Conservation (phyloP, 768 basidiomycete species). For the Coprinellus micaceus region DNA sequence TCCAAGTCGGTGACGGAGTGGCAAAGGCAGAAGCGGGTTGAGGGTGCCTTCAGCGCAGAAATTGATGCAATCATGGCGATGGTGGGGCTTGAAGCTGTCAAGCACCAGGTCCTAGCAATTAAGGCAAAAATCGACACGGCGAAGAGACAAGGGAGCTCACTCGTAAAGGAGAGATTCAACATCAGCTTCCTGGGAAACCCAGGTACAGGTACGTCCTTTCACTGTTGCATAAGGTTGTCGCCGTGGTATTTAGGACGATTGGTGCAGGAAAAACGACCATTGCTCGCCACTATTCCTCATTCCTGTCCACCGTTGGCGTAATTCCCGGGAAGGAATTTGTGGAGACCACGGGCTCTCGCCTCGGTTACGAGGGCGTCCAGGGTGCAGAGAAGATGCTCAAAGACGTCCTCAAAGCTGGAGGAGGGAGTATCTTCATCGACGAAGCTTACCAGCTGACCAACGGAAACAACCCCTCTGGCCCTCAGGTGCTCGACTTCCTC, state of each 20-base stretch:
- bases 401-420: conserved; percentile 45
- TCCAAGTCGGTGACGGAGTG: conserved; percentile 43
- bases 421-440: conserved; percentile 66
- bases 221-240: too few species aligned
- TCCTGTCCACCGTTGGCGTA: conserved; percentile 51
- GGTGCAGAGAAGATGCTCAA: conserved; percentile 50
- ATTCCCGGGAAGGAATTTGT: conserved; percentile 51
- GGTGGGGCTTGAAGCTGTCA: conserved; percentile 67
- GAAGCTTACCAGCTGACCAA: conserved; percentile 67
- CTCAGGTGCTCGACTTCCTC: conserved; percentile 63
- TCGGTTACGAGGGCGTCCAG: conserved; percentile 54
- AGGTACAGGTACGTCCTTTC: conserved; percentile 54
- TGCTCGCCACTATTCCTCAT: conserved; percentile 59
- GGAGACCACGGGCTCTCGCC: conserved; percentile 60
- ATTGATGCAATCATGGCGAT: conserved; percentile 68
- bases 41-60: conserved; percentile 48
- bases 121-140: conserved; percentile 55
- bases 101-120: conserved; percentile 53
- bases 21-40: conserved; percentile 52
- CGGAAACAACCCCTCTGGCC: conserved; percentile 44
- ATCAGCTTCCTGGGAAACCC: conserved; percentile 65
- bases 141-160: conserved; percentile 48
- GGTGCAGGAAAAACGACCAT: conserved; percentile 64
- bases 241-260: too few species aligned
- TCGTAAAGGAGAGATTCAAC: conserved; percentile 59